A percentile compares a stretch with the other conserved stretches of the same genome.
Conservation (phyloP, 169 alveolate genomes). For the Babesia ovata region DNA sequence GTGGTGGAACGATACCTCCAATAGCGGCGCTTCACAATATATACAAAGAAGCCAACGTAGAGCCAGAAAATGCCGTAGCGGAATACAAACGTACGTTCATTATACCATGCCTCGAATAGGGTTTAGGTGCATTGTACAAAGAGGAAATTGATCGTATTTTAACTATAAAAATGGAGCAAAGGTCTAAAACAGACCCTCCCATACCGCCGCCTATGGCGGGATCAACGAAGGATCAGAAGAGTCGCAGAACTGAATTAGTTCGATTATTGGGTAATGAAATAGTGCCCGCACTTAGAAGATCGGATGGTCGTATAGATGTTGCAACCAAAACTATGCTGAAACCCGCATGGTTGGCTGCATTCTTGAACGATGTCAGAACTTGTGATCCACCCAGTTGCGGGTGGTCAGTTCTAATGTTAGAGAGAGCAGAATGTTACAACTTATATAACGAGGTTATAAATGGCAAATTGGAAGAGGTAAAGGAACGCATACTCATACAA, state of each 20-base stretch:
- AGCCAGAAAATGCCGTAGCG: neutral
- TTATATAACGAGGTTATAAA: constrained; percentile 30
- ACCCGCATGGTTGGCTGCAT: constrained; percentile 30
- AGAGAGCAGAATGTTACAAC: constrained; percentile 9
- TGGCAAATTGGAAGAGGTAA: constrained; percentile 16
- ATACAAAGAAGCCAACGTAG: constrained; percentile 17
- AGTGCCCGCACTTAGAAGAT: neutral
- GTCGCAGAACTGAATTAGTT: constrained; percentile 24
- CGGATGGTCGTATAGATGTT: constrained; percentile 17
- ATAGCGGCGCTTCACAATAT: constrained; percentile 38
- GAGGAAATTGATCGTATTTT: constrained; percentile 24
- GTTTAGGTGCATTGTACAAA: constrained; percentile 13
- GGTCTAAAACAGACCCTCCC: constrained; percentile 34
- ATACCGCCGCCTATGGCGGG: constrained; percentile 51
- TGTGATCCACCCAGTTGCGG: constrained; percentile 32
- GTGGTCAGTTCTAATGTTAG: constrained; percentile 11
- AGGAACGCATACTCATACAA: constrained; percentile 7
- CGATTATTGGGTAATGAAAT: constrained; percentile 28
- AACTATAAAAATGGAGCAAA: constrained; percentile 9
- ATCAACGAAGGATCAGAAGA: neutral
- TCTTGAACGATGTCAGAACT: constrained; percentile 12
- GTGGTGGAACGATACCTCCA: constrained; percentile 12
- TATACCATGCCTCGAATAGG: neutral
- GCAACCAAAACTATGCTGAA: constrained; percentile 43
- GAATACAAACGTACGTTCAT: constrained; percentile 7